These are phyloP conservation scores for Extremus antarcticus DNA, from an alignment of 495 filamentous ascomycete species.

Conservation along the genomic window DNA sequence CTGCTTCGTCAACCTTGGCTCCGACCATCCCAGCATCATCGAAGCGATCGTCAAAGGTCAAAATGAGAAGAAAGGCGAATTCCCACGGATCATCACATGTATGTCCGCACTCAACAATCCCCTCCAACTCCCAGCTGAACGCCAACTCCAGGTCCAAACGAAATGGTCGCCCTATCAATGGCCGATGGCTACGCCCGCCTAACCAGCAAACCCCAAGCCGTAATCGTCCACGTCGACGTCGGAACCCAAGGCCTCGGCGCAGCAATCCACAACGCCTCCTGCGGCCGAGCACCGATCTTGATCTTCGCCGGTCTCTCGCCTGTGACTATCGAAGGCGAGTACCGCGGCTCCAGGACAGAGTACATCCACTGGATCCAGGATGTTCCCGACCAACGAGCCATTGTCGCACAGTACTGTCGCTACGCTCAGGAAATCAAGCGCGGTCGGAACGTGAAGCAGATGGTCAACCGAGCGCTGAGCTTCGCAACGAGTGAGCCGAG, in stretches of 20 bases:
- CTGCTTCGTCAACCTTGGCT: constrained; percentile 89
- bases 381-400: constrained; percentile 88
- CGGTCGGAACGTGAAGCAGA: constrained; percentile 89
- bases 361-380: constrained; percentile 99
- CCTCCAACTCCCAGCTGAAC: background rate
- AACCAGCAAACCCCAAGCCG: constrained; percentile 75
- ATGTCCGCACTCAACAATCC: background rate
- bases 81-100: constrained; percentile 84
- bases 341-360: constrained; percentile 78
- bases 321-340: constrained; percentile 83
- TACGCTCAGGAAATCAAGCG: constrained; percentile 85
- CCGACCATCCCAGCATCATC: constrained; percentile 86
- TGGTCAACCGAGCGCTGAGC: constrained; percentile 81
- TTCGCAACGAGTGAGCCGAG: constrained; percentile 73
- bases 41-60: constrained; percentile 94
- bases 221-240: constrained; percentile 94
- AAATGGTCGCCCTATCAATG: constrained; percentile 98
- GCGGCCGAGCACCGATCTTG: constrained; percentile 74
- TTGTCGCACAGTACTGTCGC: constrained; percentile 87
- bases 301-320: constrained; percentile 88
- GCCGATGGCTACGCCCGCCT: constrained; percentile 88
- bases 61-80: constrained; percentile 50
- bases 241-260: constrained; percentile 87
- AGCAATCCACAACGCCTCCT: constrained; percentile 83
- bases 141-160: background rate